Percentiles rank a stretch among this genome's conserved stretches.
Evolutionary conservation across 805 yeast genomes (phyloP).

Genomic region (Babjeviella inositovora): DNA sequence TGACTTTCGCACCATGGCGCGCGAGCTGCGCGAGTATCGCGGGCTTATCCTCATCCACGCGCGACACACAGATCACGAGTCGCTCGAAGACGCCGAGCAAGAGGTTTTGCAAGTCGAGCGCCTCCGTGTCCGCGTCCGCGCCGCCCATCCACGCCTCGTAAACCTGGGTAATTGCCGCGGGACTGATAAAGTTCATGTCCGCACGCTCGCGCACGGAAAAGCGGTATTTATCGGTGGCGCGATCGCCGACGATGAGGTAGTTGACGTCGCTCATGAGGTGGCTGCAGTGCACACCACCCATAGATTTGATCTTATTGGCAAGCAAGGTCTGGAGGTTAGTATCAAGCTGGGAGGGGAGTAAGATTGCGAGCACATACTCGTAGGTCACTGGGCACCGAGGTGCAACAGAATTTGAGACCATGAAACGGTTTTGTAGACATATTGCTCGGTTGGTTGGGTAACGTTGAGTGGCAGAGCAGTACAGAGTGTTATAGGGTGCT

Average conservation of each 20-base stretch:
- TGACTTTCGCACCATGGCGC: constrained; percentile 30
- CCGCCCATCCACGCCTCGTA: constrained; percentile 39
- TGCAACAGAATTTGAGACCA: constrained; percentile 9
- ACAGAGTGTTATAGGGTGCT: constrained; percentile 24
- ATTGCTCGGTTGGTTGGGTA: too few relatives aligned
- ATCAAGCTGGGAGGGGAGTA: background rate
- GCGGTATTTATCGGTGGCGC: constrained; percentile 36
- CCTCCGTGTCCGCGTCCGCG: constrained; percentile 12
- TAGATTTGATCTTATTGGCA: constrained; percentile 23
- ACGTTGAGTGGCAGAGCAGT: too few relatives aligned
- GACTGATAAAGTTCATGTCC: constrained; percentile 40
- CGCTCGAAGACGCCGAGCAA: constrained; percentile 10
- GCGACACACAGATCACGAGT: constrained; percentile 14
- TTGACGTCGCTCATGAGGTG: constrained; percentile 48
- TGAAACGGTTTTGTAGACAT: constrained; percentile 6
- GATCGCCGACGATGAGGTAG: constrained; percentile 41
- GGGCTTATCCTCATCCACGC: constrained; percentile 24
- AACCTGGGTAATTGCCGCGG: constrained; percentile 23
- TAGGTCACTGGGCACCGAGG: constrained; percentile 7
- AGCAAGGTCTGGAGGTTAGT: constrained; percentile 8
- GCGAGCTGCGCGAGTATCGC: constrained; percentile 12
- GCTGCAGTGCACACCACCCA: constrained; percentile 44
- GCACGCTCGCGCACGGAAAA: constrained; percentile 31
- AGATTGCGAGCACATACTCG: constrained; percentile 2
- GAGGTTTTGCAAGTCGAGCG: constrained; percentile 5